Base-by-base conservation (phyloP, 495 filamentous ascomycete species). In the Neurospora tetraspora region DNA sequence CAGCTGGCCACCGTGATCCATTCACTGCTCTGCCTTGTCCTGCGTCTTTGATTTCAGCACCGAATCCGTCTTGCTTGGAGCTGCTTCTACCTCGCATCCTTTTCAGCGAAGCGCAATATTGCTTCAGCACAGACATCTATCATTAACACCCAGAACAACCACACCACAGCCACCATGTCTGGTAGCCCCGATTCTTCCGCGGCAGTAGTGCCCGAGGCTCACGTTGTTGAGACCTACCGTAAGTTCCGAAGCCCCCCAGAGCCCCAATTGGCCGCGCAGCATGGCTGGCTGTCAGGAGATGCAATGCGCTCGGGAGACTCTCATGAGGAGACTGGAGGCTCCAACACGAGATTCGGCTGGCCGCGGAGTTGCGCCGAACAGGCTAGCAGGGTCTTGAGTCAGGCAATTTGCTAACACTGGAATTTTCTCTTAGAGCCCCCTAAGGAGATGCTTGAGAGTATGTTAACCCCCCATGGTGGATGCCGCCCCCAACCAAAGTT, bases 201-300 rank as follows among this genome's bases (percentile, higher is more conserved):
- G 78, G 84, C 88, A 5, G 93, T 94, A 83, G 93, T 96, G 73
- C 86, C 86, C 68, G 94, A 97, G 85, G 92, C 94, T 77, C 93
- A 96, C 82, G 85, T 92, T 79, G 92, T 94, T 75, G 90, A 94
- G 82, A 97, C 92, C 18, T 96, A 88, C 84, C 90, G 93, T 88
- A 75, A 77, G 77, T 71, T 53, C 12, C 14, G 10, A 39, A 53
- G 37, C 8, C 76, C 71, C 75, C 71, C 59, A 73, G 72, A 74
- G 65, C 39, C 42, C 2, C 59, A 75, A 75, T 73, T 71, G 75
- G 53, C 70, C 7, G 40, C n/a, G 39, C 18, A n/a, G 42, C 18
- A 9, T 34, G 36, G 65, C 5, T 14, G 20, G 72, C 34, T 31
- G 53, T 38, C 36, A 68, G 20, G 70, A 47, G 23, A 43, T n/a